Evolutionary conservation across 2,329 filamentous ascomycete genomes (phyloP), one percentile per base, ranked within the genome.

Genomic region (Rhinocladiella mackenziei): DNA sequence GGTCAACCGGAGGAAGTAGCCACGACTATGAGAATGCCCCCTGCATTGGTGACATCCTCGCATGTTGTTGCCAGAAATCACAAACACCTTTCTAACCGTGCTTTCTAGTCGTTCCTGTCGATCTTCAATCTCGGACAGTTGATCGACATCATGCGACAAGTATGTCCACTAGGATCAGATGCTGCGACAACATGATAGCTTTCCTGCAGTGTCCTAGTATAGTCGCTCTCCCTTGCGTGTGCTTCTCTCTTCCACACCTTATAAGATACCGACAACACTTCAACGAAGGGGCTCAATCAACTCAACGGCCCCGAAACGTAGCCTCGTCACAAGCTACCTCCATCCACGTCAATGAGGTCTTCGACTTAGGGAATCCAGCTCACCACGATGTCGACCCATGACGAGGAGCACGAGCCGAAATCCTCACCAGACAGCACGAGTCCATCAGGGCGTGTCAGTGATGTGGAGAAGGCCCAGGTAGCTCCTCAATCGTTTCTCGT

Each of bases 401-500:
- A 35, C 8, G 32, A 35, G 17, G 32, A 35, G 32, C 32, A 35
- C 32, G 32, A 19, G 32, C 15, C 32, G 22, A 35, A 19, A 13
- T 35, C 13, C 9, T 35, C 32, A 18, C 32, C 8, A 35, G 17
- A 20, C 32, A 35, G 32, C 32, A 11, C 19, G 32, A 35, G 13
- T 13, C 32, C 32, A 19, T 35, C 32, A 35, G 22, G 17, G 10
- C 32, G 35, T 11, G 35, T 8, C 20, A 26, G 35, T 17, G 35
- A 38, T 14, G 22, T 25, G 26, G 22, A 28, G 22, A 38, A 38
- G 26, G 35, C 35, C 35, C 22, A 25, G 20, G 23, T 23, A 29
- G 22, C 28, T 10, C 33, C 37, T 18, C 19, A 39, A 10, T 39
- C 33, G 23, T 48, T 39, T 23, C 75, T 87, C 50, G 88, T 96